phyloP scores from a whole-genome alignment of 208 protist species.

The Trypanosoma vivax region DNA sequence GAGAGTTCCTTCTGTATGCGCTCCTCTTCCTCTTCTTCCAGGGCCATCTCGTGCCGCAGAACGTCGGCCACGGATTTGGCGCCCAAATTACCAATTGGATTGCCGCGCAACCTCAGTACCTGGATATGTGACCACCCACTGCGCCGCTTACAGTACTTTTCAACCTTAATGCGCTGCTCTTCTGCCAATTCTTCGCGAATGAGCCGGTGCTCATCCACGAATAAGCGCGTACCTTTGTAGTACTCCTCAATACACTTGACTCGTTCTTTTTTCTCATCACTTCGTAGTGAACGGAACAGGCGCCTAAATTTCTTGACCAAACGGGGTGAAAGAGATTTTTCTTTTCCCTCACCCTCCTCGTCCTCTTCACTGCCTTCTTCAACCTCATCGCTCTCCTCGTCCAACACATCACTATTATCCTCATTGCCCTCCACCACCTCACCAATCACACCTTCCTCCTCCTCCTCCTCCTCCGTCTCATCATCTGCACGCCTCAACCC shows the following conservation, averaged over 20 bases:
- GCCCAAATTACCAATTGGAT: constrained; percentile 55
- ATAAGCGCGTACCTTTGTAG: constrained; percentile 9
- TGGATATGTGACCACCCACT: constrained; percentile 79
- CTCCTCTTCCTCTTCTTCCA: constrained; percentile 57
- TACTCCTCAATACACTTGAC: constrained; percentile 11
- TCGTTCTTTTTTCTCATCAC: constrained; percentile 25
- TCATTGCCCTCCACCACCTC: constrained; percentile 13
- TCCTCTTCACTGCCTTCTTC: constrained; percentile 27
- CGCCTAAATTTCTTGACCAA: constrained; percentile 16
- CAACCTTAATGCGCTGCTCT: constrained; percentile 43
- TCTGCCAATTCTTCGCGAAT: constrained; percentile 26
- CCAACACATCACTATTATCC: constrained; percentile 11
- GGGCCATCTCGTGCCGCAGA: constrained; percentile 49
- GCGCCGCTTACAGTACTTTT: constrained; percentile 49
- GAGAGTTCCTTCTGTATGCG: constrained; percentile 30
- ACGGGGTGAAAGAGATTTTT: constrained; percentile 7
- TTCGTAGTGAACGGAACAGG: constrained; percentile 12
- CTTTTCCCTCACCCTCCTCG: constrained; percentile 23
- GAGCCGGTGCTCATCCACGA: constrained; percentile 9
- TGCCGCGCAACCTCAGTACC: constrained; percentile 54
- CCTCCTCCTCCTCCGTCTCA: constrained; percentile 12
- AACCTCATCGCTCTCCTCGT: constrained; percentile 25
- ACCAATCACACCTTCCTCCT: constrained; percentile 16
- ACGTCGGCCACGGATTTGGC: constrained; percentile 28
- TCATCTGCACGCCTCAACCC: neutral